Base-by-base conservation (phyloP, 2,329 filamentous ascomycete genomes). In the Exophiala xenobiotica region DNA sequence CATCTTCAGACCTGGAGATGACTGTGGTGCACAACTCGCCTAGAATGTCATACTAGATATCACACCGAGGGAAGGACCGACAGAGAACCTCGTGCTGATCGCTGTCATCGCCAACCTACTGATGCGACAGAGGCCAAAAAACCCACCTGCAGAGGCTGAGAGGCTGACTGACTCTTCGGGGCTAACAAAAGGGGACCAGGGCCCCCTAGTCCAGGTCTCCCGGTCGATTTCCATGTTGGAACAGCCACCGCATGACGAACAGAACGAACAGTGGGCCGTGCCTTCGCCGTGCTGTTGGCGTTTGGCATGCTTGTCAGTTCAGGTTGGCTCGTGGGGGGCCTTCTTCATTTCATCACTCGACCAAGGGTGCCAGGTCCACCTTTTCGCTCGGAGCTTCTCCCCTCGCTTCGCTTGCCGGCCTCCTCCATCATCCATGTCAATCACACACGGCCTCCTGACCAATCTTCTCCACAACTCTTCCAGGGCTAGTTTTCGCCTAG, bases 401-500 rank as follows among this genome's bases (percentile, higher is more conserved):
- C 49, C 44, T 52, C 49, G 49, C 49, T 51, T 51, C 48, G 42
- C 48, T 38, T 27, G 48, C 26, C 38, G 23, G 37, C 26, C 33
- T 51, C 46, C 42, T 51, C 49, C 49, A 52, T 51, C 46, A 33
- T 51, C 49, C 49, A 52, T 29, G 23, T 52, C 39, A 35, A 52
- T 52, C 44, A 26, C 20, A 9, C 6, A 29, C 42, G 39, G 19
- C 44, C 38, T 47, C 39, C 27, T 47, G 41, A 44, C 41, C 23
- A 22, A 29, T 19, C 19, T 44, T 47, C 44, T 44, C 44, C 49
- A 48, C 44, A 39, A 6, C 35, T 19, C 23, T 40, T 22, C 20
- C 38, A 40, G 20, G 20, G 8, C 22, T 40, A 40, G 38, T 23
- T 23, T 31, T 44, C 38, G 49, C 38, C 44, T 52, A 39, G 38